Evolutionary conservation across 306 rosid species (phyloP).

Genomic region (Coriaria nepalensis): DNA sequence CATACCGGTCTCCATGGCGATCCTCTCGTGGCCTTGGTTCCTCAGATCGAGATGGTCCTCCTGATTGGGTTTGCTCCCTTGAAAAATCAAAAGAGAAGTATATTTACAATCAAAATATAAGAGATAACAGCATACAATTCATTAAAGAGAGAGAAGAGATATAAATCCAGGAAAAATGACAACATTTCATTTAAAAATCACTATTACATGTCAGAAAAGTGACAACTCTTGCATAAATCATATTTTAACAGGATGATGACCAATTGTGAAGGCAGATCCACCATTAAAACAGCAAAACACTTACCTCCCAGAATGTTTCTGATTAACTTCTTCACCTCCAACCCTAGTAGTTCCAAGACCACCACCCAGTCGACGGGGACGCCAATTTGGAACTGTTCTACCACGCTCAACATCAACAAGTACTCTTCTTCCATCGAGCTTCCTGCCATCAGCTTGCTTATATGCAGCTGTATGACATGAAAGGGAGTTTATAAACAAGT

Average conservation of each 20-base stretch:
- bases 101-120: not conserved
- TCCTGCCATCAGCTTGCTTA: slow-evolving; percentile 98
- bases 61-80: slow-evolving; percentile 84
- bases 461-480: slow-evolving; percentile 65
- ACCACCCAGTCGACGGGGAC: slow-evolving; percentile 96
- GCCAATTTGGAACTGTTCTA: slow-evolving; percentile 98
- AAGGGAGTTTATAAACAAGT: slow-evolving; percentile 1
- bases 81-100: slow-evolving; percentile 13
- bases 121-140: not conserved
- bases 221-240: no score
- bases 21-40: slow-evolving; percentile 91
- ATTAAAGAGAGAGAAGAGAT: not conserved
- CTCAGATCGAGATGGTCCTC: slow-evolving; percentile 69
- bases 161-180: no score
- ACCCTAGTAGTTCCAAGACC: slow-evolving; percentile 97
- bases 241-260: no score
- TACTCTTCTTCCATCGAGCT: slow-evolving; percentile 93
- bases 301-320: slow-evolving; percentile 80
- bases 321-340: slow-evolving; percentile 90
- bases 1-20: slow-evolving; percentile 63
- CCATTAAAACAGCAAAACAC: not conserved
- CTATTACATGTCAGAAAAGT: no score
- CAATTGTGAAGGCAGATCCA: not conserved
- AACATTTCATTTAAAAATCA: no score
- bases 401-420: slow-evolving; percentile 99